Conservation (phyloP, 1,284 basidiomycete genomes). For the Grifola frondosa region DNA sequence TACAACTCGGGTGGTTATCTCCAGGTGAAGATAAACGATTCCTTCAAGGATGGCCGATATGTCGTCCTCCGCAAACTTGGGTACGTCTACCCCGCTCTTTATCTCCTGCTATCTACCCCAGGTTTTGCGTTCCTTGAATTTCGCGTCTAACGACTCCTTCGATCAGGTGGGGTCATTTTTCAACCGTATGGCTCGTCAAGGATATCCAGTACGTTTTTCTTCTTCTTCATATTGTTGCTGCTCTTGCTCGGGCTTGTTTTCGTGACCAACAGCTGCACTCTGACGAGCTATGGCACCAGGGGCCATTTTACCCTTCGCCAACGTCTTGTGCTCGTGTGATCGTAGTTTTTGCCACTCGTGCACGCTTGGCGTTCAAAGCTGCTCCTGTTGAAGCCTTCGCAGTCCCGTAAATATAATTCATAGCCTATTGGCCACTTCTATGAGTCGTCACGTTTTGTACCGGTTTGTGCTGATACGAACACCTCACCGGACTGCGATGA, state of each 20-base stretch:
- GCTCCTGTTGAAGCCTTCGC: no score
- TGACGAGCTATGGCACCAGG: constrained; percentile 2
- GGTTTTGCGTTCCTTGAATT: constrained; percentile 21
- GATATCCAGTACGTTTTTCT: constrained; percentile 59
- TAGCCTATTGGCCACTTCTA: no score
- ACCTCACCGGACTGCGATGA: no score
- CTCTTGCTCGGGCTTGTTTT: constrained; percentile 9
- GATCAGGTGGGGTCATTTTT: constrained; percentile 87
- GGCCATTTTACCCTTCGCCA: constrained; percentile 1
- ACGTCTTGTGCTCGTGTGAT: no score
- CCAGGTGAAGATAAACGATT: constrained; percentile 71
- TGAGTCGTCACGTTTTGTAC: constrained; percentile 4
- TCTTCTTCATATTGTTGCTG: constrained; percentile 14
- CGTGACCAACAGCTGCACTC: background rate
- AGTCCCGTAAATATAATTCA: no score
- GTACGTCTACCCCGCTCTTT: constrained; percentile 36
- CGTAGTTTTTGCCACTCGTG: no score
- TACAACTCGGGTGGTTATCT: constrained; percentile 84
- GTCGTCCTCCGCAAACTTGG: constrained; percentile 82
- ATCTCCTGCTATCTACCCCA: constrained; percentile 11
- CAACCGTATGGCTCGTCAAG: constrained; percentile 81
- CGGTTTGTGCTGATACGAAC: no score
- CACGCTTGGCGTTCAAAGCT: no score
- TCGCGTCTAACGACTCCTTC: constrained; percentile 24
- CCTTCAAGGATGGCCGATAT: constrained; percentile 81